Evolutionary conservation across 805 yeast species (phyloP), one percentile per base, ranked within the genome.

Genomic region (Kurtzmaniella cleridarum): DNA sequence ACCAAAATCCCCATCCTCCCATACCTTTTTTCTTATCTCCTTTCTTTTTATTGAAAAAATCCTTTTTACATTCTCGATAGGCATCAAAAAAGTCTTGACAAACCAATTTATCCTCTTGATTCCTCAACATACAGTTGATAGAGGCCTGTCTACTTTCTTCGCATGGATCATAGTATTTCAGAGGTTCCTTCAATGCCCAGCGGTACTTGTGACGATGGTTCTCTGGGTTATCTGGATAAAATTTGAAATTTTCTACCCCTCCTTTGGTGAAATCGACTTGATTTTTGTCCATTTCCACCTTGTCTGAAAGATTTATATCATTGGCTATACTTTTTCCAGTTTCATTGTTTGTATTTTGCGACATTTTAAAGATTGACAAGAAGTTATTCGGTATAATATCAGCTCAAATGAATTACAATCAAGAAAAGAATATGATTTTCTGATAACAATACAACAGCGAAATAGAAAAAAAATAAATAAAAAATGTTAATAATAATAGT

Each of bases 161-260:
- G 60, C 98, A 91, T 0, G 98, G 98, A 56, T 91, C 97, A 53
- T 84, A 91, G 59, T 73, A 93, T 55, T 84, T 78, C 5, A 95
- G 81, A 3, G 95, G 83, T 27, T 76, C 90, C 52, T 91, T 90
- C 58, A 76, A 64, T 1, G 79, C 69, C 69, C 89, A 89, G 41
- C 78, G 69, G 45, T 75, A 75, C 53, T 79, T 80, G 55, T 86
- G 90, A 18, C 77, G 63, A 38, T 76, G 73, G 30, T 81, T 76
- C 7, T 84, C 79, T 17, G 98, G 98, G 39, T 80, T 79, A 48
- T 93, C 98, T 0, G 98, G 98, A 52, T 84, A 88, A 53, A 78
- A 83, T 54, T 79, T 80, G 57, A 68, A 73, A 14, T 76, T 66
- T 3, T 78, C 78, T 0, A 62, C 53, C 3, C 63, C 60, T 16